Conservation (phyloP, 2,329 filamentous ascomycete species). For the Erysiphe pulchra region DNA sequence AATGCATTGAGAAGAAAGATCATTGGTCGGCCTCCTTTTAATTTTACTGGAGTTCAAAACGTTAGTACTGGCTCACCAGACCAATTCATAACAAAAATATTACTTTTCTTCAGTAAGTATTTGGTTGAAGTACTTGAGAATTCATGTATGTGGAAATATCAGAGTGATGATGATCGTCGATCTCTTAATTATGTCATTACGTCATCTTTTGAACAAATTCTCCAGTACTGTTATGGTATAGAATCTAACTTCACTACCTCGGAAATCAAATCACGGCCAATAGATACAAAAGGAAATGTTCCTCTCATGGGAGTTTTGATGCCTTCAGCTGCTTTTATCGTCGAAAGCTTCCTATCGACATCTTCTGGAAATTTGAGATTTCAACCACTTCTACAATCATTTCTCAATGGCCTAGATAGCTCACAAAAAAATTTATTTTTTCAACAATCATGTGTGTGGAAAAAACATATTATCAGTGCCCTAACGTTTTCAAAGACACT, state of each 20-base stretch:
- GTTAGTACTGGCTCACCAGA: slow-evolving; percentile 52
- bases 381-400: slow-evolving; percentile 47
- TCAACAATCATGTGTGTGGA: slow-evolving; percentile 26
- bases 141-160: slow-evolving; percentile 65
- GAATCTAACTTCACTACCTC: slow-evolving; percentile 24
- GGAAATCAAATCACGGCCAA: not conserved
- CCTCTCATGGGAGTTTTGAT: slow-evolving; percentile 23
- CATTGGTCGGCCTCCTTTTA: slow-evolving; percentile 21
- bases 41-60: slow-evolving; percentile 22
- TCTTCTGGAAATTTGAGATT: slow-evolving; percentile 46
- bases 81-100: slow-evolving; percentile 45
- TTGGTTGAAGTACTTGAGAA: slow-evolving; percentile 69
- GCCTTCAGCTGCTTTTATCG: slow-evolving; percentile 47
- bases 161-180: slow-evolving; percentile 37
- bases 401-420: slow-evolving; percentile 33
- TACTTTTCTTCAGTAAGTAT: slow-evolving; percentile 47
- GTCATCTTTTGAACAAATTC: slow-evolving; percentile 41
- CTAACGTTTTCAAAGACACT: slow-evolving; percentile 42
- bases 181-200: slow-evolving; percentile 43
- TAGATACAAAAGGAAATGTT: slow-evolving; percentile 1
- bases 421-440: slow-evolving; percentile 37
- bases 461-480: slow-evolving; percentile 35
- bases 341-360: slow-evolving; percentile 50
- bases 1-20: slow-evolving; percentile 42
- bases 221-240: slow-evolving; percentile 50